Evolutionary conservation across 1,139 yeast species (phyloP).

Genomic region (Saccharomycopsis crataegensis): DNA sequence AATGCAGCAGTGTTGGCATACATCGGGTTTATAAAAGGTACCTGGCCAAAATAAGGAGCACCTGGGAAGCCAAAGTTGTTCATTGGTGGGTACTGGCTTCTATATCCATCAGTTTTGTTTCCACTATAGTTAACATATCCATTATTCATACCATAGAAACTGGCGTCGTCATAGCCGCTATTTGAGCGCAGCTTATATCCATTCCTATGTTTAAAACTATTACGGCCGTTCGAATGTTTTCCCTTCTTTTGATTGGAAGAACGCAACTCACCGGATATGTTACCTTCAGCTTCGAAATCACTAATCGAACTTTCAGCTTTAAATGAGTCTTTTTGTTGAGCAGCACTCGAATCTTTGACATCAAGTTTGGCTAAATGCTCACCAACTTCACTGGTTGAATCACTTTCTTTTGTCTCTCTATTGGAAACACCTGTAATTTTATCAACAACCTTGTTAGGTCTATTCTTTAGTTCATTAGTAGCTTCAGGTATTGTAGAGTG

Average conservation of each 20-base stretch:
- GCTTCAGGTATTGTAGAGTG: no score
- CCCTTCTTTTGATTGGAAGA: background rate
- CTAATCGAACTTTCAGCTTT: background rate
- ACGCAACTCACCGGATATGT: background rate
- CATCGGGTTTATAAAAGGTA: conserved; percentile 1
- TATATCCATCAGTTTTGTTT: background rate
- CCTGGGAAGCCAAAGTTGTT: background rate
- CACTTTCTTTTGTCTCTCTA: no score
- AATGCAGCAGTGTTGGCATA: conserved; percentile 4
- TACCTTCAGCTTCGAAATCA: background rate
- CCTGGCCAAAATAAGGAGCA: conserved; percentile 7
- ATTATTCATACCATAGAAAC: background rate
- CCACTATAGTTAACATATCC: background rate
- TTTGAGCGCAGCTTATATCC: background rate
- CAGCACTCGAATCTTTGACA: no score
- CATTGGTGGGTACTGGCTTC: background rate
- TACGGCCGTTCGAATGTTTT: background rate
- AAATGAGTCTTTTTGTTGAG: no score
- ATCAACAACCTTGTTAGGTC: no score
- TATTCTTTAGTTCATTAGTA: no score
- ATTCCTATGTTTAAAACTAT: background rate
- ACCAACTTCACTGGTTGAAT: no score
- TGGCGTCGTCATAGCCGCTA: background rate
- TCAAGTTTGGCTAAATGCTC: no score
- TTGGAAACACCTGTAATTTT: no score